Percentiles rank a stretch among this genome's conserved stretches.
Conservation (phyloP, 257 asterid genomes). For the Paraleonurus japonicus region DNA sequence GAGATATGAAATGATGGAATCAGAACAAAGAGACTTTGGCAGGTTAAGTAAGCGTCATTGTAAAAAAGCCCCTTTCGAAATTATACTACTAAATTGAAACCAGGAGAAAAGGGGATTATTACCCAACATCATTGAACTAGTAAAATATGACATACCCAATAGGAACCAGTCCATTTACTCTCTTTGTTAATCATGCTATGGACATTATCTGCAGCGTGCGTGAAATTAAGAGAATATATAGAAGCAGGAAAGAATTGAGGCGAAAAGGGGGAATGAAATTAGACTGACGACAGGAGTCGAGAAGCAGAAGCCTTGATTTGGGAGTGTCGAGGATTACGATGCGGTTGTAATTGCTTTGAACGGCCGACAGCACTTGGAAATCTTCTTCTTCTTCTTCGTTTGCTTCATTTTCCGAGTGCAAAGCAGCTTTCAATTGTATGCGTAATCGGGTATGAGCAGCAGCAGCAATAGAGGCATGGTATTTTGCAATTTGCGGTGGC, state of each 20-base stretch:
- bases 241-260: too few species aligned
- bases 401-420: neutral
- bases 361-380: constrained; percentile 42
- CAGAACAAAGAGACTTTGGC: too few species aligned
- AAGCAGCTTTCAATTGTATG: constrained; percentile 17
- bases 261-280: too few species aligned
- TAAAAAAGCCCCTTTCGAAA: neutral
- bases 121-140: too few species aligned
- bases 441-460: neutral
- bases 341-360: constrained; percentile 47
- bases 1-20: too few species aligned
- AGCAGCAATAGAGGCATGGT: neutral
- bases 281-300: constrained; percentile 64
- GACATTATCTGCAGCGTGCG: neutral
- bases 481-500: neutral
- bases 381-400: constrained; percentile 35
- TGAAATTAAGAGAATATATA: too few species aligned
- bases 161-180: constrained; percentile 69
- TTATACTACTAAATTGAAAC: neutral
- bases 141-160: constrained; percentile 55
- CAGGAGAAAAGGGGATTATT: too few species aligned
- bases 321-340: constrained; percentile 59
- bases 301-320: constrained; percentile 60
- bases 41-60: too few species aligned
- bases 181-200: constrained; percentile 52